Conservation (phyloP, 2,329 filamentous ascomycete genomes). For the Colletotrichum sp. region DNA sequence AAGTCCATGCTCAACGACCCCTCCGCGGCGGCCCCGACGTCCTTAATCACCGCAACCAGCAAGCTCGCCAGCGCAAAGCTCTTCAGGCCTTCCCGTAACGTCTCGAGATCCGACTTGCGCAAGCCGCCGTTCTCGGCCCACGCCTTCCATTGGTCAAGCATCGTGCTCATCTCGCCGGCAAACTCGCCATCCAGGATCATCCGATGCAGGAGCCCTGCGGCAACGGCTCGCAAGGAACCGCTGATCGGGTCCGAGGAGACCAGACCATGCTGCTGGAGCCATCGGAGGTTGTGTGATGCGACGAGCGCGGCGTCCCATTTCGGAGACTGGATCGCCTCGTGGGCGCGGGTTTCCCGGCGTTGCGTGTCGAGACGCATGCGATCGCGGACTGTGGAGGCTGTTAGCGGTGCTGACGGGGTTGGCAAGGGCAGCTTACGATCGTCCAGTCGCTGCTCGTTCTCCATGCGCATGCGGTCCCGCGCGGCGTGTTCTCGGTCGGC, state of each 20-base stretch:
- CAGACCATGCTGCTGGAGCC: slow-evolving; percentile 36
- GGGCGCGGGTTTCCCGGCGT: slow-evolving; percentile 47
- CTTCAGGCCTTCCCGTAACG: slow-evolving; percentile 37
- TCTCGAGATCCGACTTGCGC: slow-evolving; percentile 47
- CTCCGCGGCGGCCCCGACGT: slow-evolving; percentile 48
- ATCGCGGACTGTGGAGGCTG: slow-evolving; percentile 41
- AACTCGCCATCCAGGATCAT: slow-evolving; percentile 57
- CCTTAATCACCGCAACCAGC: slow-evolving; percentile 51
- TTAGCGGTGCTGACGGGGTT: not conserved
- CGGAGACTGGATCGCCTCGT: slow-evolving; percentile 58
- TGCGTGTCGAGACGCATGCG: slow-evolving; percentile 41
- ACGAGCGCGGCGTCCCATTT: slow-evolving; percentile 55
- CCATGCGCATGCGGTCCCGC: slow-evolving; percentile 43
- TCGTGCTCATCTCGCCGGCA: slow-evolving; percentile 37
- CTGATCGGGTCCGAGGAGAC: slow-evolving; percentile 15
- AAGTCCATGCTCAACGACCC: slow-evolving; percentile 56
- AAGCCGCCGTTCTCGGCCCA: slow-evolving; percentile 63
- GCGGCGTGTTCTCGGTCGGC: slow-evolving; percentile 44
- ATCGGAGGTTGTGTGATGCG: slow-evolving; percentile 47
- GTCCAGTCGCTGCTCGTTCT: slow-evolving; percentile 48
- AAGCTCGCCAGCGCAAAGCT: slow-evolving; percentile 53
- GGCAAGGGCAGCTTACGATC: slow-evolving; percentile 43
- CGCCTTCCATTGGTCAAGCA: slow-evolving; percentile 55
- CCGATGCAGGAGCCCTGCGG: slow-evolving; percentile 52
- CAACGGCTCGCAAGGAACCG: slow-evolving; percentile 41